Evolutionary conservation across 1,284 basidiomycete species (phyloP), one percentile per base, ranked within the genome.

Genomic region (Heterobasidion occidentale): DNA sequence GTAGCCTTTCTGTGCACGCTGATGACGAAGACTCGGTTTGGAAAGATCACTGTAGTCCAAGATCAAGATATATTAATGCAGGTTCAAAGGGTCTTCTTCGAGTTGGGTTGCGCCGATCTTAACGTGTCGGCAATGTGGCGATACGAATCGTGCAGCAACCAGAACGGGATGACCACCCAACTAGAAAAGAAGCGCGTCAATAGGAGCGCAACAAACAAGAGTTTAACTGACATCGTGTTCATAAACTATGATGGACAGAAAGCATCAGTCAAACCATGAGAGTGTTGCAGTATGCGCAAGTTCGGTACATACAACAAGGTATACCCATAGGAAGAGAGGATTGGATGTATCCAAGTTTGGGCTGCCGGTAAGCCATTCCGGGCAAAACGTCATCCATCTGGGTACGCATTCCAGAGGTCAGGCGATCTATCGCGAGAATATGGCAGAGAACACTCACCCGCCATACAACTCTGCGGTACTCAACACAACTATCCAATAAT

Each of bases 361-460:
- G 61, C 81, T 88, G 36, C 87, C 89, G 1, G 80, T 85, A 56
- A 92, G 71, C 90, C 90, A 92, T 68, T 92, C 88, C 1, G 89
- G 90, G 64, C 82, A 84, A 71, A 91, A 91, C 3, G 88, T 92
- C 88, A 92, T 90, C 83, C 83, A 90, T 33, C 86, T 88, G 54
- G 9, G 20, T 38, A 47, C n/a, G 17, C 51, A 60, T 27, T 27
- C 27, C 4, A 27, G 27, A 27, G 4, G 6, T 27, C 27, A 27
- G 27, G 27, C 27, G 27, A 27, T 6, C 27, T 6, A 27, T 27
- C 27, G 27, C 27, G 0, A 46, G 9, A 38, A 19, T 17, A 45
- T 35, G 2, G 7, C 14, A 36, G 20, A n/a, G 14, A 46, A 15
- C 7, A 69, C 78, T 46, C 56, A 88, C 83, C 87, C 87, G 65